Evolutionary conservation across 2,329 filamentous ascomycete species (phyloP).

Genomic region (Aureobasidium sp.): DNA sequence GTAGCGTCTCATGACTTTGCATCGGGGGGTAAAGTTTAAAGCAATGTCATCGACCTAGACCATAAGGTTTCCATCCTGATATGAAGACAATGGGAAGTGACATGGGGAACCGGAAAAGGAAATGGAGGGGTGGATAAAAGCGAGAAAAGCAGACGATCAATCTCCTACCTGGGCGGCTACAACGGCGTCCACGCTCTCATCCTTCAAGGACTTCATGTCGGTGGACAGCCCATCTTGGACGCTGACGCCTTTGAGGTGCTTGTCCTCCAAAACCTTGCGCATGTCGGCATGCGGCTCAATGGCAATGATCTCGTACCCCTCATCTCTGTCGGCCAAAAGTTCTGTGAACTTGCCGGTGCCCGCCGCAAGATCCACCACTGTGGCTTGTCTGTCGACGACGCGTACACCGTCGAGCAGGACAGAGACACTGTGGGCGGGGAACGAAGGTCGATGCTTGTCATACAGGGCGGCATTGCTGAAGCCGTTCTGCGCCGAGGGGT

Average conservation of each 20-base stretch:
- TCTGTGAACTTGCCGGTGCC: constrained; percentile 68
- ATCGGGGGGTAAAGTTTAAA: not conserved
- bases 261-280: constrained; percentile 53
- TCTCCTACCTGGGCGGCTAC: constrained; percentile 59
- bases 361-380: constrained; percentile 58
- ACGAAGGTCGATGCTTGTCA: constrained; percentile 62
- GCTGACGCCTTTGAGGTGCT: constrained; percentile 49
- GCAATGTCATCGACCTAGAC: not conserved
- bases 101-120: constrained; percentile 5
- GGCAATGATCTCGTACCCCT: constrained; percentile 54
- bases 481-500: constrained; percentile 38
- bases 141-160: not conserved
- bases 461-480: constrained; percentile 60
- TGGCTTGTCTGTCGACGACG: constrained; percentile 42
- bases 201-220: constrained; percentile 46
- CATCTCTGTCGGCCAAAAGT: constrained; percentile 50
- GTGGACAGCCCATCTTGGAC: constrained; percentile 54
- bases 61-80: not conserved
- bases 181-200: constrained; percentile 57
- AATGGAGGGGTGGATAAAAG: not conserved
- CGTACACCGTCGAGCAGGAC: constrained; percentile 51
- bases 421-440: constrained; percentile 52
- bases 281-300: constrained; percentile 62
- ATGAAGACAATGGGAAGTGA: not conserved
- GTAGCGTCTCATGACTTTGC: not conserved